Conservation (phyloP, 768 basidiomycete genomes). For the Postia placenta region DNA sequence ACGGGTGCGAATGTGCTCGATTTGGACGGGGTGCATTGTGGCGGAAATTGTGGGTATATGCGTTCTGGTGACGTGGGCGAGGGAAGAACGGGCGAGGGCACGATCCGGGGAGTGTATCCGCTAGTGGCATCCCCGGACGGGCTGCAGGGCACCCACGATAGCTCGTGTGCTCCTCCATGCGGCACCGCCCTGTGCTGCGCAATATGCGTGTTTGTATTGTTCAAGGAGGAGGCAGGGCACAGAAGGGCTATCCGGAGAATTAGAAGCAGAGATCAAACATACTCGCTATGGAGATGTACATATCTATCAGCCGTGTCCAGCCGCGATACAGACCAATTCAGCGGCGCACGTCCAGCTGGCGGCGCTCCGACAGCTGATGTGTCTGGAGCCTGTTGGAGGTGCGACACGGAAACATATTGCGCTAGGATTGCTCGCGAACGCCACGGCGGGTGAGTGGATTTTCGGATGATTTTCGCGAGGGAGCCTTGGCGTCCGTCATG, state of each 20-base stretch:
- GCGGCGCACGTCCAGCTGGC: background rate
- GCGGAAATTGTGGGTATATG: background rate
- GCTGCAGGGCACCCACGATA: background rate
- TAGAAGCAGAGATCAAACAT: background rate
- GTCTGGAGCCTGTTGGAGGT: too few species aligned
- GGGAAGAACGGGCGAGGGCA: background rate
- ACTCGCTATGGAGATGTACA: background rate
- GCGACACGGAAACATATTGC: background rate
- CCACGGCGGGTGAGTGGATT: background rate
- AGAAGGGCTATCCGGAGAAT: background rate
- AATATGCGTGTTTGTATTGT: background rate
- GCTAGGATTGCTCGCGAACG: background rate
- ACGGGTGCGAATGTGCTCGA: background rate
- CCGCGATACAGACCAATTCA: background rate
- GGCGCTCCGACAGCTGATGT: too few species aligned
- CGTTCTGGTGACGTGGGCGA: slow-evolving; percentile 2
- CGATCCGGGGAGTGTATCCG: background rate
- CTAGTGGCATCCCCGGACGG: too few species aligned
- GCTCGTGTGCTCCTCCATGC: background rate
- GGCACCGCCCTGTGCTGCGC: background rate
- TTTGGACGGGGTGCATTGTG: background rate
- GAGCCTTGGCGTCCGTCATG: background rate
- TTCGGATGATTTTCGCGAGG: background rate
- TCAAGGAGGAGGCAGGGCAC: background rate
- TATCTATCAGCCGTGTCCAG: background rate